These are phyloP conservation scores for Bremia lactucae DNA, from an alignment of 352 stramenopile species.

Conservation along the genomic window DNA sequence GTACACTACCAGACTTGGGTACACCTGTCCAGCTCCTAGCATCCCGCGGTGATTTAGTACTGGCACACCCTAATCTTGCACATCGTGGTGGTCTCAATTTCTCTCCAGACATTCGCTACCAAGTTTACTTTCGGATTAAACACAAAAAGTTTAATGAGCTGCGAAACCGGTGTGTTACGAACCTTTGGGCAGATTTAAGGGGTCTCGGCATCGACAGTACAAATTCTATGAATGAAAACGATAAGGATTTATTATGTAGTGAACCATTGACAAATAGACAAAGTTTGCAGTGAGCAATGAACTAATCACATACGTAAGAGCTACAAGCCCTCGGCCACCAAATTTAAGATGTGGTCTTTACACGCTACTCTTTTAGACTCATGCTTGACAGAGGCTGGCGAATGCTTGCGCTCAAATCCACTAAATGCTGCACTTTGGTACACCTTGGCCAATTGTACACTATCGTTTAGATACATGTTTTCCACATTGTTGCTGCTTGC, in stretches of 20 bases:
- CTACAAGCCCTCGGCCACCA: slow-evolving; percentile 11
- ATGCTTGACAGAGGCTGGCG: slow-evolving; percentile 16
- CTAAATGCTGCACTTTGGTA: slow-evolving; percentile 12
- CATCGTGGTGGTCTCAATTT: slow-evolving; percentile 76
- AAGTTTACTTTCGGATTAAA: slow-evolving; percentile 80
- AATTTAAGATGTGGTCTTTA: slow-evolving; percentile 22
- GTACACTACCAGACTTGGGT: slow-evolving; percentile 55
- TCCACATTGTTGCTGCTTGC: slow-evolving; percentile 25
- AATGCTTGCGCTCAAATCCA: slow-evolving; percentile 14
- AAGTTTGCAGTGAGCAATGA: slow-evolving; percentile 6
- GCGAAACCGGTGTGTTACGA: slow-evolving; percentile 10
- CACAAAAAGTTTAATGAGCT: slow-evolving; percentile 38
- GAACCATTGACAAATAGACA: slow-evolving; percentile 9
- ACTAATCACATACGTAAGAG: slow-evolving; percentile 11
- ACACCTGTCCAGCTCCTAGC: slow-evolving; percentile 48
- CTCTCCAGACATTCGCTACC: slow-evolving; percentile 69
- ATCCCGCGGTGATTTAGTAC: slow-evolving; percentile 46
- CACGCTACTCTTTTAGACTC: slow-evolving; percentile 38
- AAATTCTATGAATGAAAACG: slow-evolving; percentile 16
- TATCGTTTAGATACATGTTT: slow-evolving; percentile 40
- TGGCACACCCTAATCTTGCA: slow-evolving; percentile 63
- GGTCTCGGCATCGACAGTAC: slow-evolving; percentile 22
- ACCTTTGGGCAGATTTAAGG: slow-evolving; percentile 50
- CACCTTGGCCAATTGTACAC: slow-evolving; percentile 6
- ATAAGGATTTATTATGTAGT: slow-evolving; percentile 25